These are phyloP conservation scores for Salicornia ramosissima DNA, from an alignment of 148 eudicot species.

Conservation along the genomic window DNA sequence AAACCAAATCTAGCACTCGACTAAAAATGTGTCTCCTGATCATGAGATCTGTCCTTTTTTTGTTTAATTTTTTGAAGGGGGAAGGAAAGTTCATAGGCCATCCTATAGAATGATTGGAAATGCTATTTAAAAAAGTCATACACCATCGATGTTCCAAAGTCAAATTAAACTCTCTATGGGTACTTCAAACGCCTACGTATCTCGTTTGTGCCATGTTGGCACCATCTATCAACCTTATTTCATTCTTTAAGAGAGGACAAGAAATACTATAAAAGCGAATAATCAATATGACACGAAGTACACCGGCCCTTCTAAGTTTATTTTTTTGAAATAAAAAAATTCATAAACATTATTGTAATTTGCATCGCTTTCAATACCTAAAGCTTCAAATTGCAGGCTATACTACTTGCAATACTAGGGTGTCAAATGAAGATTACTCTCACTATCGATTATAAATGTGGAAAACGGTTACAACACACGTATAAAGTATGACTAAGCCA, in stretches of 20 bases:
- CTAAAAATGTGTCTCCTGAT: not conserved
- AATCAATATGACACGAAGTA: no score
- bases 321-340: no score
- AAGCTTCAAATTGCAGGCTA: no score
- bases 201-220: no score
- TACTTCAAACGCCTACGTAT: no score
- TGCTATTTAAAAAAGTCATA: not conserved
- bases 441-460: not conserved
- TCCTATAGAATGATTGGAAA: not conserved
- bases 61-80: no score
- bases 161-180: no score
- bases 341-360: no score
- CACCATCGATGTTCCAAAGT: no score
- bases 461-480: constrained; percentile 6
- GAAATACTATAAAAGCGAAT: not conserved
- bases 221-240: not conserved
- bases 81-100: not conserved
- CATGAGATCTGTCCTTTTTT: not conserved
- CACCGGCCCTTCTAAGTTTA: no score
- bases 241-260: not conserved
- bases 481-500: constrained; percentile 5
- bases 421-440: not conserved
- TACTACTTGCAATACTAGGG: not conserved
- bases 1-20: not conserved
- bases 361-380: no score